Evolutionary conservation across 768 basidiomycete genomes (phyloP), one percentile per base, ranked within the genome.

Genomic region (Tulasnella sp.): DNA sequence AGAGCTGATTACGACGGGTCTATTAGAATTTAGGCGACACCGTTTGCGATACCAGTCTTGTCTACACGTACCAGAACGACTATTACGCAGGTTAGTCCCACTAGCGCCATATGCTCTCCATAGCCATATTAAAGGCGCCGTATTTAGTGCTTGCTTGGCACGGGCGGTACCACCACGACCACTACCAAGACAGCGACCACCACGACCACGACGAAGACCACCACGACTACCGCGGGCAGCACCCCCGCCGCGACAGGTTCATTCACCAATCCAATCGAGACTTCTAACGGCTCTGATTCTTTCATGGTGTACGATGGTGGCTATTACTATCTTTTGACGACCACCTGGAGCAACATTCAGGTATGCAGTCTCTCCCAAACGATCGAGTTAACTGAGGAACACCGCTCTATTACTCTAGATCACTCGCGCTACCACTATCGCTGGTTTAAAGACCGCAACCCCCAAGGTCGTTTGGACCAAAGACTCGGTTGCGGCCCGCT

Each of bases 231-330:
- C 16, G n/a, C 12, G 0, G 34, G 28, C 37, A 14, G 64, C 64
- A 69, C 64, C 64, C 64, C 37, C n/a, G 73, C 34, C 6, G 41
- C 78, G 34, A 54, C 72, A 16, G 44, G 41, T 2, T 42, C 80
- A 14, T 81, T 81, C 40, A 81, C 75, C n/a, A 81, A 81, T 69
- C 80, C 80, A 2, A 54, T 81, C 77, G 79, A 81, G 74, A 31
- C 8, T 0, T 44, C 76, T 5, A 74, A 81, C 41, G 80, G 80
- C 37, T 79, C 77, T 22, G 80, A 81, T 24, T 79, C 81, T 3
- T 72, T 74, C 75, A 80, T 80, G 79, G 79, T 75, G 14, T 80
- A 80, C 74, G 34, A 58, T 40, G 34, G 58, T 77, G 76, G 76
- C 11, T 77, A 50, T 40, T 48, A 54, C 40, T 58, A 50, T 14